Percentiles rank a stretch among this genome's conserved stretches.
These are phyloP conservation scores for Podospora pseudopauciseta DNA, from an alignment of 495 filamentous ascomycete genomes.

Conservation along the genomic window DNA sequence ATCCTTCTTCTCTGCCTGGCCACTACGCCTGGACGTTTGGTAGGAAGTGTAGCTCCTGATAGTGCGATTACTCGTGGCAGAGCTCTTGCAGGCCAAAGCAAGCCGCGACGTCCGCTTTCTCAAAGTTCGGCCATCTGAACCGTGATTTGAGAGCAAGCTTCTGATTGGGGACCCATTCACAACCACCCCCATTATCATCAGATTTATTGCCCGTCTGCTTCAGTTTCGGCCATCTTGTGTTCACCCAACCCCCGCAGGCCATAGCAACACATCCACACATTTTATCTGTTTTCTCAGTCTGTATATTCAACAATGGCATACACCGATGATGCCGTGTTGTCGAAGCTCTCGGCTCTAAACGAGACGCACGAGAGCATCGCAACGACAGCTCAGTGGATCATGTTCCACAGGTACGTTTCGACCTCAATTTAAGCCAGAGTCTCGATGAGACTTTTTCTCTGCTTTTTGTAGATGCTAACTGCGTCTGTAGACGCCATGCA, in stretches of 20 bases:
- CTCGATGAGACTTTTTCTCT: background rate
- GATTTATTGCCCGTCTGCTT: background rate
- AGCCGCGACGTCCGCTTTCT: background rate
- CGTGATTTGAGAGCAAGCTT: conserved; percentile 16
- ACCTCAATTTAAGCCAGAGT: background rate
- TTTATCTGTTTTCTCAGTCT: background rate
- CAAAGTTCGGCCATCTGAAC: conserved; percentile 4
- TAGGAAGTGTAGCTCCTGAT: background rate
- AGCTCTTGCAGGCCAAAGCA: conserved; percentile 3
- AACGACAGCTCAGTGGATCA: conserved; percentile 94
- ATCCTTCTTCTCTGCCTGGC: background rate
- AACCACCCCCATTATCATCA: background rate
- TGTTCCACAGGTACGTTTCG: conserved; percentile 87
- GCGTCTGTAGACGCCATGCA: conserved; percentile 69
- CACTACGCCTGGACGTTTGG: background rate
- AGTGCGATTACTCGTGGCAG: conserved; percentile 1
- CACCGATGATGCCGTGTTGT: conserved; percentile 85
- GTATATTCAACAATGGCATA: conserved; percentile 66
- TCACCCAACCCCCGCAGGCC: background rate
- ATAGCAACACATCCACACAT: background rate
- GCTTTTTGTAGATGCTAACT: conserved; percentile 19
- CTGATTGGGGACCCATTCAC: conserved; percentile 4
- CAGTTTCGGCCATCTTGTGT: background rate
- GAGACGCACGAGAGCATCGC: conserved; percentile 96
- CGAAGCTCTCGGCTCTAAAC: conserved; percentile 91